Percentiles rank a stretch among this genome's conserved stretches.
Conservation (phyloP, 768 basidiomycete species). For the Pleurotus pulmonarius region DNA sequence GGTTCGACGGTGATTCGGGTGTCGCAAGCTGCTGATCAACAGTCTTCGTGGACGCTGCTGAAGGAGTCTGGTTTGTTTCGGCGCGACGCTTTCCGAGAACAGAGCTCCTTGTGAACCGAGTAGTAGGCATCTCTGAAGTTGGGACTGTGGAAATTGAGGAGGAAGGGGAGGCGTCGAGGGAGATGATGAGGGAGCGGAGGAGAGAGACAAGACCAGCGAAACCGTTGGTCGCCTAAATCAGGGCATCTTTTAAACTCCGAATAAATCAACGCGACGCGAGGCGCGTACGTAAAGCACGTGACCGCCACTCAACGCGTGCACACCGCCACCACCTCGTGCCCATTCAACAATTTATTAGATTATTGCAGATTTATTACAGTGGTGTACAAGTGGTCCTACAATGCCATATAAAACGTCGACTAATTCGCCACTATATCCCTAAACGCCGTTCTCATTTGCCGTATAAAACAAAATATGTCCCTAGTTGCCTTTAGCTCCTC, state of each 20-base stretch:
- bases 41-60: conserved; percentile 19
- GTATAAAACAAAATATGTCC: conserved; percentile 72
- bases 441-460: conserved; percentile 57
- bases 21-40: conserved; percentile 45
- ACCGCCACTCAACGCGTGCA: not conserved
- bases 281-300: conserved; percentile 5
- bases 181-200: conserved; percentile 8
- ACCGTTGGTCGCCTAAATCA: not conserved
- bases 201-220: conserved; percentile 1
- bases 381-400: too few relatives aligned
- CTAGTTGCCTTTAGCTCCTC: conserved; percentile 66
- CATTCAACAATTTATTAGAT: too few relatives aligned
- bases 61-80: conserved; percentile 16
- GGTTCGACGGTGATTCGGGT: conserved; percentile 59
- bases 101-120: conserved; percentile 21
- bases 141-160: conserved; percentile 2
- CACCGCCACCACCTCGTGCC: too few relatives aligned
- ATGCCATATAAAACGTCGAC: not conserved
- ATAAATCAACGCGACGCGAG: conserved; percentile 12
- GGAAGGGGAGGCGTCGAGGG: conserved; percentile 5
- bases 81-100: conserved; percentile 29
- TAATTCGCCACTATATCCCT: conserved; percentile 17
- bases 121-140: conserved; percentile 9
- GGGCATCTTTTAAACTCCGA: conserved; percentile 7
- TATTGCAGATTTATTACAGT: too few relatives aligned